Conservation (phyloP, 768 basidiomycete species). For the Pholiota molesta region DNA sequence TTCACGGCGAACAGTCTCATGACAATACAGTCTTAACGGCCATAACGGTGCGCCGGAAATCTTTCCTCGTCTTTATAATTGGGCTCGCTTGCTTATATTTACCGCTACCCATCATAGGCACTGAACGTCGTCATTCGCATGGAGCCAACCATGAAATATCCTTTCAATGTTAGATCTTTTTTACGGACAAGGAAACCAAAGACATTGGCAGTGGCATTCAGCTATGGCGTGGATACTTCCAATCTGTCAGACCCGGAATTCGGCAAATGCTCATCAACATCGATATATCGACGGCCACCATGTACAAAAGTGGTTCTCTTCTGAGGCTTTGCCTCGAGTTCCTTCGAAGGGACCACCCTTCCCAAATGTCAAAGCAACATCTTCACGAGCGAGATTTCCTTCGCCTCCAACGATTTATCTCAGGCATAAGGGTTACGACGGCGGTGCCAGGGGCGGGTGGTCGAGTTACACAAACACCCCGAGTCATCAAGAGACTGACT, state of each 20-base stretch:
- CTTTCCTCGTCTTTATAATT: background rate
- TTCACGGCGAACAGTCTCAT: slow-evolving; percentile 64
- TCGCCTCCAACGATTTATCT: slow-evolving; percentile 42
- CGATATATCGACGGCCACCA: slow-evolving; percentile 79
- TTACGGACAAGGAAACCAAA: slow-evolving; percentile 64
- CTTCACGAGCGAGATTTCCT: slow-evolving; percentile 61
- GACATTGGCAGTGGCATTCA: slow-evolving; percentile 65
- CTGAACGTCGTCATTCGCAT: slow-evolving; percentile 82
- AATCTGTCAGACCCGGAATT: slow-evolving; percentile 72
- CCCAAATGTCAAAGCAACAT: slow-evolving; percentile 35
- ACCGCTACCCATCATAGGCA: slow-evolving; percentile 44
- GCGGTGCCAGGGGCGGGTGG: slow-evolving; percentile 31
- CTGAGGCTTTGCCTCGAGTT: slow-evolving; percentile 61
- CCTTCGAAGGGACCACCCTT: slow-evolving; percentile 35
- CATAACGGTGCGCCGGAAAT: slow-evolving; percentile 51
- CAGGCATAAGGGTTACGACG: slow-evolving; percentile 35
- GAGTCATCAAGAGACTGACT: slow-evolving; percentile 66
- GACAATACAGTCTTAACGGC: slow-evolving; percentile 68
- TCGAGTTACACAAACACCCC: slow-evolving; percentile 39
- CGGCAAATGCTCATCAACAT: slow-evolving; percentile 75
- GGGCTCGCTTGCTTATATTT: background rate
- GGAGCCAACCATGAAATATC: slow-evolving; percentile 70
- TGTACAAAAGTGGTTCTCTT: slow-evolving; percentile 71
- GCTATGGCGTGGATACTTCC: slow-evolving; percentile 84
- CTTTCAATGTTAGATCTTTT: slow-evolving; percentile 79